These are phyloP conservation scores for Colletotrichum lentis DNA, from an alignment of 2,329 filamentous ascomycete genomes.

Conservation along the genomic window DNA sequence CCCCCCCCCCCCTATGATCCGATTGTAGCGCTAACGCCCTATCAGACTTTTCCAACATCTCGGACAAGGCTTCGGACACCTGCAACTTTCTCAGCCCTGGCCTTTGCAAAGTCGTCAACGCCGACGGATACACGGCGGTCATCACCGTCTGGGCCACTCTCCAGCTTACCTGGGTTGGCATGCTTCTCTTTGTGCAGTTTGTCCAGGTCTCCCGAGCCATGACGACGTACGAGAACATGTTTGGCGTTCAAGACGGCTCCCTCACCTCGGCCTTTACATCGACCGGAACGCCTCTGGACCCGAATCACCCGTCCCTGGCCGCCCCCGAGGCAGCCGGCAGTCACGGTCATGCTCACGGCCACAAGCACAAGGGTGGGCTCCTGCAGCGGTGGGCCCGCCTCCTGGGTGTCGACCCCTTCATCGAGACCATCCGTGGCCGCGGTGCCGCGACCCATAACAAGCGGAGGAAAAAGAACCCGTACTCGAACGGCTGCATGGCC, in stretches of 20 bases:
- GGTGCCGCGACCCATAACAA: constrained; percentile 68
- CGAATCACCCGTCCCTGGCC: constrained; percentile 71
- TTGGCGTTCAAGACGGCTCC: constrained; percentile 71
- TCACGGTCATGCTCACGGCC: constrained; percentile 53
- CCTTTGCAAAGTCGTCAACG: constrained; percentile 79
- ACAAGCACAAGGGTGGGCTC: constrained; percentile 69
- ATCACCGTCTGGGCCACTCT: constrained; percentile 80
- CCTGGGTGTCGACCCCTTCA: constrained; percentile 90
- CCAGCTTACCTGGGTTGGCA: constrained; percentile 95
- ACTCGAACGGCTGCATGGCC: constrained; percentile 79
- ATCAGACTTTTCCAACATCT: constrained; percentile 70
- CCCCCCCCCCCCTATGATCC: not conserved
- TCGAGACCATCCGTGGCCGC: constrained; percentile 88
- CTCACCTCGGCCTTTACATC: constrained; percentile 80
- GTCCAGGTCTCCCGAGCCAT: constrained; percentile 90
- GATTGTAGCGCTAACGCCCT: constrained; percentile 42
- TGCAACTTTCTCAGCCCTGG: constrained; percentile 81
- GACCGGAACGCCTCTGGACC: constrained; percentile 75
- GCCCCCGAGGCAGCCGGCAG: constrained; percentile 52
- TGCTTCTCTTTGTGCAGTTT: constrained; percentile 94
- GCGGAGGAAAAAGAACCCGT: constrained; percentile 78
- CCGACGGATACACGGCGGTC: constrained; percentile 84
- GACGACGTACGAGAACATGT: constrained; percentile 98
- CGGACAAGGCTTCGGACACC: constrained; percentile 58
- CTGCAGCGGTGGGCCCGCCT: constrained; percentile 83